These are phyloP conservation scores for Talaromyces ruber DNA, from an alignment of 495 filamentous ascomycete species.

Conservation along the genomic window DNA sequence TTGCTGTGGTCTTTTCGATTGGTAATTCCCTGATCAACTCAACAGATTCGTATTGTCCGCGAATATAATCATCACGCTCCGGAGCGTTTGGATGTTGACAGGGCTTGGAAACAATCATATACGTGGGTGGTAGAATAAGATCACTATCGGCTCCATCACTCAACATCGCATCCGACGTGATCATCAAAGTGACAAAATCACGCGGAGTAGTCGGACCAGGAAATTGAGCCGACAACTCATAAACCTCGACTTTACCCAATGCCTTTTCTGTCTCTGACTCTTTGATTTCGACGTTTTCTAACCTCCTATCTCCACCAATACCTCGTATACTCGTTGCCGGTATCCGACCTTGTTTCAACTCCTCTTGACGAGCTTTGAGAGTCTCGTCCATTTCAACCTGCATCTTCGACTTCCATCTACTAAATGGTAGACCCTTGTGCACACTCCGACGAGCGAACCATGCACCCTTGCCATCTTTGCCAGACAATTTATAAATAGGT, in stretches of 20 bases:
- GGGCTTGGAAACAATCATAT: conserved; percentile 81
- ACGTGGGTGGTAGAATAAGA: conserved; percentile 35
- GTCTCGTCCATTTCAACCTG: conserved; percentile 45
- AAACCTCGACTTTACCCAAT: conserved; percentile 46
- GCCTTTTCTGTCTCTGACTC: conserved; percentile 18
- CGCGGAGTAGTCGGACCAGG: conserved; percentile 79
- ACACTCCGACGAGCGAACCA: conserved; percentile 89
- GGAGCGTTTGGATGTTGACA: conserved; percentile 66
- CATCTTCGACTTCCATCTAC: conserved; percentile 48
- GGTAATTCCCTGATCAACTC: conserved; percentile 85
- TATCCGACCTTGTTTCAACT: conserved; percentile 25
- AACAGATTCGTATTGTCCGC: conserved; percentile 84
- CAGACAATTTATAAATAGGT: conserved; percentile 67
- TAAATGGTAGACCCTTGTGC: conserved; percentile 67
- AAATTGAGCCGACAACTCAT: conserved; percentile 80
- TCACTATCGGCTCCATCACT: conserved; percentile 11
- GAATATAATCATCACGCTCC: conserved; percentile 58
- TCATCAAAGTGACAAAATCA: conserved; percentile 74
- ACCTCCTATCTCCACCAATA: conserved; percentile 66
- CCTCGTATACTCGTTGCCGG: conserved; percentile 61
- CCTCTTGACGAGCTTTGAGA: conserved; percentile 49
- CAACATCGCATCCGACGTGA: conserved; percentile 39
- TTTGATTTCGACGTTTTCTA: conserved; percentile 48
- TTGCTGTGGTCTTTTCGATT: conserved; percentile 4
- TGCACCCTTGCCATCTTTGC: conserved; percentile 71